Conservation (phyloP, 2,329 filamentous ascomycete genomes). For the Cladosporium sp. region DNA sequence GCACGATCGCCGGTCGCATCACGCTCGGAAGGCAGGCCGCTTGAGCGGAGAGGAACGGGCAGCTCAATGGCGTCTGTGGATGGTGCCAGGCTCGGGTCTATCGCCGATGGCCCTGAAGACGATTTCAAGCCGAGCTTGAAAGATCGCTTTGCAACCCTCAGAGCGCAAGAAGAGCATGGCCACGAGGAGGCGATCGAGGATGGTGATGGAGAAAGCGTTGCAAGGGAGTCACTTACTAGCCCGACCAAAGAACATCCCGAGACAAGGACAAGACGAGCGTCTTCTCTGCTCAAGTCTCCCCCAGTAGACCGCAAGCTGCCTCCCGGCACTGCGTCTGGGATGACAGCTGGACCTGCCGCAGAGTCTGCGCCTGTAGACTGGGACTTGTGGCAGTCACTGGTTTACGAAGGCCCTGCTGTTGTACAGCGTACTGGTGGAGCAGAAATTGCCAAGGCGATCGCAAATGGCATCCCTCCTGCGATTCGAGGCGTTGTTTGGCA, state of each 20-base stretch:
- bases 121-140: slow-evolving; percentile 40
- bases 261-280: slow-evolving; percentile 27
- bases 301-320: slow-evolving; percentile 67
- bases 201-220: slow-evolving; percentile 26
- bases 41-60: slow-evolving; percentile 23
- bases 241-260: slow-evolving; percentile 18
- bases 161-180: slow-evolving; percentile 43
- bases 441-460: slow-evolving; percentile 85
- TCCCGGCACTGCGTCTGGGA: slow-evolving; percentile 80
- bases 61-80: slow-evolving; percentile 18
- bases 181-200: slow-evolving; percentile 43
- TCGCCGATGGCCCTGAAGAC: slow-evolving; percentile 25
- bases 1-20: slow-evolving; percentile 46
- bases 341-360: slow-evolving; percentile 70
- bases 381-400: slow-evolving; percentile 96
- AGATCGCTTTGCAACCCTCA: slow-evolving; percentile 43
- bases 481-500: slow-evolving; percentile 99
- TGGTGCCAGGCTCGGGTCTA: slow-evolving; percentile 18
- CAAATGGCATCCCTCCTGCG: slow-evolving; percentile 86
- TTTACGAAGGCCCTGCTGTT: slow-evolving; percentile 88
- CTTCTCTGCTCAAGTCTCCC: slow-evolving; percentile 46
- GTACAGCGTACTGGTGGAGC: slow-evolving; percentile 84
- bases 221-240: slow-evolving; percentile 5
- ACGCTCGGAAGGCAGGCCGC: slow-evolving; percentile 17
- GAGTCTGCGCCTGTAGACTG: slow-evolving; percentile 82